phyloP scores from a whole-genome alignment of 305 asterid species.

The Ajuga reptans region DNA sequence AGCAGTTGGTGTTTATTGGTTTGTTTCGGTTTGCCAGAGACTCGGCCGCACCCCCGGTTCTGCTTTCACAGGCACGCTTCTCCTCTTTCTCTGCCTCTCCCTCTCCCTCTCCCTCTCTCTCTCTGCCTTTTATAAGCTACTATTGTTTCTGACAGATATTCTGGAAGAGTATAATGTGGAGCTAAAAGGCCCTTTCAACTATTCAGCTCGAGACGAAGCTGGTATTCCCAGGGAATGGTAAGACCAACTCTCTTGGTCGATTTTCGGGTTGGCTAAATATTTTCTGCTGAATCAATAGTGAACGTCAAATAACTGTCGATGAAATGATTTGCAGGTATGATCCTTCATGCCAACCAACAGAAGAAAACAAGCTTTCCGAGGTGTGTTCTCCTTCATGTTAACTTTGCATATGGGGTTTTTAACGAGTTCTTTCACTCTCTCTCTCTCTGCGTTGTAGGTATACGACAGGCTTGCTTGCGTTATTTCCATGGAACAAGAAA shows the following conservation, averaged over 20 bases:
- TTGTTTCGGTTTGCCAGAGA: slow-evolving; percentile 68
- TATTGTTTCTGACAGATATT: slow-evolving; percentile 36
- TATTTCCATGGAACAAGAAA: slow-evolving; percentile 69
- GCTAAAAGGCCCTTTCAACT: slow-evolving; percentile 82
- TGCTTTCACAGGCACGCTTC: slow-evolving; percentile 51
- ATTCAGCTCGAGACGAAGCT: slow-evolving; percentile 71
- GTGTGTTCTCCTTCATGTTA: slow-evolving; percentile 21
- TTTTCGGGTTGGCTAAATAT: too few relatives aligned
- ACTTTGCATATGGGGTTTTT: too few relatives aligned
- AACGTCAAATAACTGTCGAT: too few relatives aligned
- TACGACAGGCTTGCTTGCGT: slow-evolving; percentile 62
- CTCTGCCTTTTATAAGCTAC: not conserved
- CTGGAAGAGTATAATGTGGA: slow-evolving; percentile 71
- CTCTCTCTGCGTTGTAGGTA: slow-evolving; percentile 35
- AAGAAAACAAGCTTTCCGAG: slow-evolving; percentile 44
- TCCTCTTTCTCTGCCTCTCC: not conserved
- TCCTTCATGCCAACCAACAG: slow-evolving; percentile 32
- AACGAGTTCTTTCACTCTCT: not conserved
- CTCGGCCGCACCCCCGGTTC: slow-evolving; percentile 56
- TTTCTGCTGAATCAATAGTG: too few relatives aligned
- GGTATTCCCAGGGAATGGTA: slow-evolving; percentile 88
- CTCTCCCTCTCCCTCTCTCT: too few relatives aligned
- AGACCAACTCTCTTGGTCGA: too few relatives aligned
- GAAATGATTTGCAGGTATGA: slow-evolving; percentile 54
- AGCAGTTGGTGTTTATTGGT: slow-evolving; percentile 90